Evolutionary conservation across 495 filamentous ascomycete species (phyloP).

Genomic region (Penicillium paradoxum): DNA sequence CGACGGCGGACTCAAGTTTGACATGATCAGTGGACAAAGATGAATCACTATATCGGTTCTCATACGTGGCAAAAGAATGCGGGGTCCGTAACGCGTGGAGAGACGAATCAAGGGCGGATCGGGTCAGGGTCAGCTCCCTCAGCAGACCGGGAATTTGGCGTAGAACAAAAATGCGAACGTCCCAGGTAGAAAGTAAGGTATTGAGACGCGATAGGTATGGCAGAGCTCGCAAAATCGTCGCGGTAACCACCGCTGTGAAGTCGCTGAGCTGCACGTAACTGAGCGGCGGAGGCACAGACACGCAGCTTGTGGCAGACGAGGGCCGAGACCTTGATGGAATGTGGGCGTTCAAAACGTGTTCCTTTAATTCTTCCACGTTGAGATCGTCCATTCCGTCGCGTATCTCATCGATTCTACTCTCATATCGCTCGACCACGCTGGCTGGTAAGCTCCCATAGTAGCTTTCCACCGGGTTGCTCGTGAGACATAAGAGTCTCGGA

Average conservation of each 20-base stretch:
- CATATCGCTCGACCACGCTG: conserved; percentile 57
- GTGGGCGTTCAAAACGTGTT: conserved; percentile 77
- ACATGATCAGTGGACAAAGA: conserved; percentile 58
- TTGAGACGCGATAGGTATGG: conserved; percentile 73
- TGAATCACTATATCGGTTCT: conserved; percentile 34
- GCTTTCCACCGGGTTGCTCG: conserved; percentile 25
- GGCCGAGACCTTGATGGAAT: conserved; percentile 53
- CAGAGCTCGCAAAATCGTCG: conserved; percentile 78
- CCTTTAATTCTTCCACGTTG: conserved; percentile 85
- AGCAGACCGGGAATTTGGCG: conserved; percentile 66
- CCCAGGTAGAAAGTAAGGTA: conserved; percentile 68
- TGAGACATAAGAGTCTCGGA: conserved; percentile 1
- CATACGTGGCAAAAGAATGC: conserved; percentile 13
- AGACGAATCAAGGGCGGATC: conserved; percentile 57
- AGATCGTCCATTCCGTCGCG: conserved; percentile 69
- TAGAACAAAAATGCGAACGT: conserved; percentile 66
- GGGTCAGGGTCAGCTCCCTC: conserved; percentile 56
- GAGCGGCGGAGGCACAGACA: conserved; percentile 51
- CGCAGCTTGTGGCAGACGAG: conserved; percentile 48
- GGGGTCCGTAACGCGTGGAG: conserved; percentile 52
- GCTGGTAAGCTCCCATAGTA: conserved; percentile 69
- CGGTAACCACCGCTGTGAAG: conserved; percentile 82
- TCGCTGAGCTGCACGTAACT: conserved; percentile 65
- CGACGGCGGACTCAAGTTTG: conserved; percentile 63
- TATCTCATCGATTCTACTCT: conserved; percentile 73